phyloP scores from a whole-genome alignment of 1,284 basidiomycete species.

The Lentinus polychrous region DNA sequence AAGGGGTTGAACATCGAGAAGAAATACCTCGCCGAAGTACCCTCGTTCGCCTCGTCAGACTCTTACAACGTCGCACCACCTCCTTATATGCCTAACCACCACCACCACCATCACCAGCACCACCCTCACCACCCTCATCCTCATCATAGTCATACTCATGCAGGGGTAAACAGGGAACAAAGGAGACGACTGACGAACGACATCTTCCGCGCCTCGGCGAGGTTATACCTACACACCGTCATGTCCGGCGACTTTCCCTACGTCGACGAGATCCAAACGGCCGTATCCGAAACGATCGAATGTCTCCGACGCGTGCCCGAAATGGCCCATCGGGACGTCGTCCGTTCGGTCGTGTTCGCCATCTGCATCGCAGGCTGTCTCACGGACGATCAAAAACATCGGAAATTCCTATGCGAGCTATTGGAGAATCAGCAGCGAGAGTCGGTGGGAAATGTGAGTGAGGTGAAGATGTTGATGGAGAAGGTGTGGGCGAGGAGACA shows the following conservation, averaged over 20 bases:
- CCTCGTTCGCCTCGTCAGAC: neutral
- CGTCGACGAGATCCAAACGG: conserved; percentile 51
- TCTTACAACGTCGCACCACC: too few relatives aligned
- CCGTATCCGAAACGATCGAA: conserved; percentile 48
- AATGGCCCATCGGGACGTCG: conserved; percentile 43
- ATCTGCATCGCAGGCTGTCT: conserved; percentile 68
- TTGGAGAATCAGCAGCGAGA: conserved; percentile 45
- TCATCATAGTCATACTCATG: too few relatives aligned
- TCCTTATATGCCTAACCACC: too few relatives aligned
- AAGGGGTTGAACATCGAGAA: conserved; percentile 48
- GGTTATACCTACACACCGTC: conserved; percentile 65
- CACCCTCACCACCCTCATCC: too few relatives aligned
- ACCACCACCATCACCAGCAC: too few relatives aligned
- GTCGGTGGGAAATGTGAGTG: conserved; percentile 54
- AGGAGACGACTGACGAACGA: conserved; percentile 48
- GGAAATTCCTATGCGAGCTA: conserved; percentile 37
- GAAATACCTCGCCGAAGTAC: conserved; percentile 20
- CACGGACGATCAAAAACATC: conserved; percentile 42
- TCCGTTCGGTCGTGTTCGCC: conserved; percentile 72
- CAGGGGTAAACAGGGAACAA: neutral
- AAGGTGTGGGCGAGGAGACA: conserved; percentile 45
- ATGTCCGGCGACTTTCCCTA: conserved; percentile 60
- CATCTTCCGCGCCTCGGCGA: conserved; percentile 69
- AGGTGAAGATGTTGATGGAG: conserved; percentile 50
- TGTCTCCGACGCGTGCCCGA: conserved; percentile 41